phyloP scores from a whole-genome alignment of 306 rosid species.

The Crotalaria pallida region DNA sequence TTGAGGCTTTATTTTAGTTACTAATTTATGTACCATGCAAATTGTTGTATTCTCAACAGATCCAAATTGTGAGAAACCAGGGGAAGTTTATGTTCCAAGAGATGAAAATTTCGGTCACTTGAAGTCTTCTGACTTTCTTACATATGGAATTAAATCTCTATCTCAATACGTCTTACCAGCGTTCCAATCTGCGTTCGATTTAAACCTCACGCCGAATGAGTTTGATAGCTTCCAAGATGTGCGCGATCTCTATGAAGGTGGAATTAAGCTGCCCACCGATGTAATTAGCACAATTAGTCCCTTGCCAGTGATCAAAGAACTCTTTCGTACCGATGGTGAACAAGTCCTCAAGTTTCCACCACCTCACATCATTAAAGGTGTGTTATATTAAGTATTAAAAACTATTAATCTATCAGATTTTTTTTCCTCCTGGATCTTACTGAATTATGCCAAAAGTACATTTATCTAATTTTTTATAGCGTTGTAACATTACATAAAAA shows the following conservation, averaged over 20 bases:
- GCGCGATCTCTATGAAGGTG: constrained; percentile 57
- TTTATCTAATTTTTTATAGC: no score
- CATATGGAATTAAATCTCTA: constrained; percentile 55
- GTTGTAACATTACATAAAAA: not conserved
- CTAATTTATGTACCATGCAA: not conserved
- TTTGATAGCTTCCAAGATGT: constrained; percentile 66
- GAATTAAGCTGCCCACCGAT: constrained; percentile 42
- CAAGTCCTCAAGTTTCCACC: constrained; percentile 44
- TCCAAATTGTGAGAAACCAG: constrained; percentile 54
- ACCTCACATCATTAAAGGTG: constrained; percentile 65
- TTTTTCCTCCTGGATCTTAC: no score
- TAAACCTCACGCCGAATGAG: constrained; percentile 37
- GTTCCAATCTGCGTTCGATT: constrained; percentile 33
- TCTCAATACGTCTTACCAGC: constrained; percentile 44
- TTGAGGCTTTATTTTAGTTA: not conserved
- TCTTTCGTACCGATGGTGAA: constrained; percentile 71
- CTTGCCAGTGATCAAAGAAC: constrained; percentile 52
- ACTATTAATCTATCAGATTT: not conserved
- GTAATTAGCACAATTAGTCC: constrained; percentile 43
- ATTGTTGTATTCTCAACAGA: constrained; percentile 25
- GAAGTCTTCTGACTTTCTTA: constrained; percentile 65
- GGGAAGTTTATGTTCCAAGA: constrained; percentile 74
- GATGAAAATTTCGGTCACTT: constrained; percentile 75
- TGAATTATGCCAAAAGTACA: no score
- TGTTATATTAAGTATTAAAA: not conserved